These are phyloP conservation scores for Hyphochytrium catenoides DNA, from an alignment of 352 stramenopile species.

Conservation along the genomic window DNA sequence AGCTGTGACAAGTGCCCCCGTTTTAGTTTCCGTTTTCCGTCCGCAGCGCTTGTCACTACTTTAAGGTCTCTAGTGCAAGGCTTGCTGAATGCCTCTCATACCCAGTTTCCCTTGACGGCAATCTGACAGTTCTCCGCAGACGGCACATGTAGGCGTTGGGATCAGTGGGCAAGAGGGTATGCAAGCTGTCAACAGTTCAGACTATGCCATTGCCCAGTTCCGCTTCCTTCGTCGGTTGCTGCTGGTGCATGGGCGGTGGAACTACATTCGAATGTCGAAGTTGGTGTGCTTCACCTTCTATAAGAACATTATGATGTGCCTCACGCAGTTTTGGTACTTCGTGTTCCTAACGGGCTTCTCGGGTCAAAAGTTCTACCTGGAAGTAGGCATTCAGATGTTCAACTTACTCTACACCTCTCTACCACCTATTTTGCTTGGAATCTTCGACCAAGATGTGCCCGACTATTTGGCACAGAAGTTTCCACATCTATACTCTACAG, in stretches of 20 bases:
- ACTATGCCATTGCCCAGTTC: conserved; percentile 87
- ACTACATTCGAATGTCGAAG: conserved; percentile 77
- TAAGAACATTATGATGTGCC: conserved; percentile 84
- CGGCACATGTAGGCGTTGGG: conserved; percentile 69
- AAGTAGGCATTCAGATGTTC: conserved; percentile 61
- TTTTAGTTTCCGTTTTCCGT: too few species aligned
- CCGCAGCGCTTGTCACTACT: too few species aligned
- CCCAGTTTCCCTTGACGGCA: too few species aligned
- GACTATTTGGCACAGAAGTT: conserved; percentile 35
- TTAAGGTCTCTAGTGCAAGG: too few species aligned
- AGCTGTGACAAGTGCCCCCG: too few species aligned
- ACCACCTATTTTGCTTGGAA: conserved; percentile 50
- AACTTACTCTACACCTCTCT: conserved; percentile 62
- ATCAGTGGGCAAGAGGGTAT: conserved; percentile 78
- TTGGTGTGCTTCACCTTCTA: conserved; percentile 83
- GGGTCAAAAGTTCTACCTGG: conserved; percentile 57
- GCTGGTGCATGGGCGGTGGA: conserved; percentile 76
- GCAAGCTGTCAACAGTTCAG: conserved; percentile 76
- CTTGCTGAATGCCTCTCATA: too few species aligned
- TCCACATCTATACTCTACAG: conserved; percentile 48
- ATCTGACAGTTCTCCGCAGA: too few species aligned
- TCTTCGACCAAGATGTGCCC: conserved; percentile 54
- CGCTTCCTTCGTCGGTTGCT: conserved; percentile 66
- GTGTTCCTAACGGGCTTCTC: conserved; percentile 67
- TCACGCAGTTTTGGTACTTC: conserved; percentile 85